Percentiles rank a stretch among this genome's conserved stretches.
phyloP scores from a whole-genome alignment of 2,329 filamentous ascomycete species.

The Exserohilum turcica region DNA sequence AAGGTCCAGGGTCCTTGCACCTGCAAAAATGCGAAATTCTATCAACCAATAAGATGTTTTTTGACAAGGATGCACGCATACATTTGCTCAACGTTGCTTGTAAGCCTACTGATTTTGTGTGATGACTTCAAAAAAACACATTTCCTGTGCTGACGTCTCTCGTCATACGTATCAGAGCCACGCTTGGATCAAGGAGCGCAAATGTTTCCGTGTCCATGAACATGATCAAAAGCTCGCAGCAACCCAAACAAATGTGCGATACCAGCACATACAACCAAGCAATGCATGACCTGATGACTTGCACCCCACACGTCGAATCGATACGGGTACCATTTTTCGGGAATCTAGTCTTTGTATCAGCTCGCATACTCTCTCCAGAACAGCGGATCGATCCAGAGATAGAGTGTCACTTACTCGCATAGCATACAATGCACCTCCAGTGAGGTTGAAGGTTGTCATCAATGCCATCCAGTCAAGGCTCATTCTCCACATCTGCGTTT shows the following conservation, averaged over 20 bases:
- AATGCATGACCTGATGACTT: constrained; percentile 58
- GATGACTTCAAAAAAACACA: too few relatives aligned
- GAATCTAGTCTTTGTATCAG: constrained; percentile 41
- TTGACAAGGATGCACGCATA: too few relatives aligned
- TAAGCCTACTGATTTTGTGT: too few relatives aligned
- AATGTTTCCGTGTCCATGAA: constrained; percentile 10
- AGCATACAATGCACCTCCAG: not conserved
- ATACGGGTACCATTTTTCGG: constrained; percentile 52
- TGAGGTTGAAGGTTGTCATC: constrained; percentile 19
- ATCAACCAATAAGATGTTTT: too few relatives aligned
- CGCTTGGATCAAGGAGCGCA: not conserved
- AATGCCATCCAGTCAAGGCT: constrained; percentile 27
- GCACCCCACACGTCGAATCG: constrained; percentile 55
- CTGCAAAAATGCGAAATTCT: too few relatives aligned
- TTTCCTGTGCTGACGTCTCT: too few relatives aligned
- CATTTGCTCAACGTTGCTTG: too few relatives aligned
- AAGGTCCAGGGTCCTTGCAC: too few relatives aligned
- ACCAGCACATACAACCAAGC: constrained; percentile 53
- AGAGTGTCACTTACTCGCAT: not conserved
- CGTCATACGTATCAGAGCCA: too few relatives aligned
- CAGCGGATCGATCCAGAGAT: not conserved
- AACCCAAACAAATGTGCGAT: constrained; percentile 45
- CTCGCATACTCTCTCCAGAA: constrained; percentile 1
- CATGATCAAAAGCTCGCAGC: constrained; percentile 47
- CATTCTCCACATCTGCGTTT: constrained; percentile 21